Evolutionary conservation across 2,329 filamentous ascomycete species (phyloP).

Genomic region (Alternaria conjuncta): DNA sequence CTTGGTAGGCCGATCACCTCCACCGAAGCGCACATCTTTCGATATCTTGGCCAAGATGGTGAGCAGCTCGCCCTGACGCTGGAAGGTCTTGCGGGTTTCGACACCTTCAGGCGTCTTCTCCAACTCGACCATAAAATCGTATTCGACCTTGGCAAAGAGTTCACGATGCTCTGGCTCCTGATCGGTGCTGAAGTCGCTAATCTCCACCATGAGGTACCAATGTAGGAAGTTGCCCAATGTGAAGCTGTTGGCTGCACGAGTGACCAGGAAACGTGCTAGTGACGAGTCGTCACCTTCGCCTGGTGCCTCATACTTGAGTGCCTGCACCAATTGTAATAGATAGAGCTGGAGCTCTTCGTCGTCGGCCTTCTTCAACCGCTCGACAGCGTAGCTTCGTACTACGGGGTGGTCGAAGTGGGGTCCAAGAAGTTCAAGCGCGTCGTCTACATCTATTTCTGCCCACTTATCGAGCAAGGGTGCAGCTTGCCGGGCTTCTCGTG

Average conservation of each 20-base stretch:
- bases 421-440: conserved; percentile 90
- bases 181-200: conserved; percentile 79
- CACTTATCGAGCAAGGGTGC: conserved; percentile 89
- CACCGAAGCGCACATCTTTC: conserved; percentile 82
- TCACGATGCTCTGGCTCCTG: conserved; percentile 78
- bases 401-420: conserved; percentile 88
- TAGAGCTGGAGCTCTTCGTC: conserved; percentile 92
- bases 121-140: conserved; percentile 92
- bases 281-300: conserved; percentile 79
- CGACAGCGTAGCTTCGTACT: conserved; percentile 91
- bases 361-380: conserved; percentile 87
- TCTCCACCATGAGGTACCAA: conserved; percentile 99
- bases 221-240: conserved; percentile 93
- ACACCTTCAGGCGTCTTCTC: conserved; percentile 73
- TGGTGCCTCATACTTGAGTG: conserved; percentile 72
- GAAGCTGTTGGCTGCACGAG: conserved; percentile 85
- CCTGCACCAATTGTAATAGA: conserved; percentile 91
- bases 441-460: conserved; percentile 96
- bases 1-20: conserved; percentile 79
- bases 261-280: conserved; percentile 85
- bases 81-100: conserved; percentile 75
- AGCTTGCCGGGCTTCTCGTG: conserved; percentile 83
- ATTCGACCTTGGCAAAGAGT: conserved; percentile 91
- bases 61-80: conserved; percentile 88
- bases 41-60: conserved; percentile 87